phyloP scores from a whole-genome alignment of 2,329 filamentous ascomycete species.

The Colletotrichum sp. region DNA sequence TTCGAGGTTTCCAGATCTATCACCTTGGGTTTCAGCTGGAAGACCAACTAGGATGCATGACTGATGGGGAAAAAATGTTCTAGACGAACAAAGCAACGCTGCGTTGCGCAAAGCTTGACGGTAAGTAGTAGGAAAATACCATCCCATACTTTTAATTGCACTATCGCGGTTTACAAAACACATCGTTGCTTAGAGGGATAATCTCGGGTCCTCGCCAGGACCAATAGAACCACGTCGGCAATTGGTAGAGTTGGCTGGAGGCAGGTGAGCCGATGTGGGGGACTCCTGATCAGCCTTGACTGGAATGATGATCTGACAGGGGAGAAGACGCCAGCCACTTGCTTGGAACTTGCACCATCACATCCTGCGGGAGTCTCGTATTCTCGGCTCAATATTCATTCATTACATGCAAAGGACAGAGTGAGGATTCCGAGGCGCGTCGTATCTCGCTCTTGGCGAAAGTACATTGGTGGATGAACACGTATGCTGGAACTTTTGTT shows the following conservation, averaged over 20 bases:
- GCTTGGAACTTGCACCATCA: not conserved
- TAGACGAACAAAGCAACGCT: not conserved
- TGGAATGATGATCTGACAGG: not conserved
- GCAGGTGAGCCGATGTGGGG: not conserved
- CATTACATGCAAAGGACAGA: not conserved
- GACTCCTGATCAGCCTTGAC: not conserved
- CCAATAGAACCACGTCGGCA: not conserved
- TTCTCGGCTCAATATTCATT: not conserved
- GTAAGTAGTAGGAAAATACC: accelerated
- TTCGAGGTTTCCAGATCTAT: accelerated
- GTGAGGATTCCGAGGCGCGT: not conserved
- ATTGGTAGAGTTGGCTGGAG: not conserved
- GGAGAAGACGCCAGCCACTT: not conserved
- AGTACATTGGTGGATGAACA: not conserved
- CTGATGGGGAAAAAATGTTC: not conserved
- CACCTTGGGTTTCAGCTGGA: not conserved
- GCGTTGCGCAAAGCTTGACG: not conserved
- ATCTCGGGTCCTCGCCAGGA: not conserved
- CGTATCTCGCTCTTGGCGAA: not conserved
- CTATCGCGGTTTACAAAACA: no score
- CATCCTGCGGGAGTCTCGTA: not conserved
- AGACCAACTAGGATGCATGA: not conserved
- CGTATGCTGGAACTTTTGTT: not conserved
- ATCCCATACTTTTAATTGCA: not conserved
- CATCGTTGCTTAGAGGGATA: not conserved